Conservation (phyloP, 139 green algal species). For the Tetratostichococcus sp. region DNA sequence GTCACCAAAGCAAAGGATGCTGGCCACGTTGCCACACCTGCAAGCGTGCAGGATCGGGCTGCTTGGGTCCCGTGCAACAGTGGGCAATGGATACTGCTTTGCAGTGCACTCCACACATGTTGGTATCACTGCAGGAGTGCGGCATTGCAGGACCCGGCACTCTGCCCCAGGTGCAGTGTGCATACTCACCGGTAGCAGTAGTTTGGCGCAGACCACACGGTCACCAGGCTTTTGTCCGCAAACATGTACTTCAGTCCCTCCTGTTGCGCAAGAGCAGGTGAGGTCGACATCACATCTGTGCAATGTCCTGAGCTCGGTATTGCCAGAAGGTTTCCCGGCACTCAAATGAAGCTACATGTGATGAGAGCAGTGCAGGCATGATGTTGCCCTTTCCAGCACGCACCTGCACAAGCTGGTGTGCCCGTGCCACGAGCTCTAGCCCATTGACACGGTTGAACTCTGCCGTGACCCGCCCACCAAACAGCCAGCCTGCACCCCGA, state of each 20-base stretch:
- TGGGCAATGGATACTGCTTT: neutral
- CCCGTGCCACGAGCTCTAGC: slow-evolving; percentile 92
- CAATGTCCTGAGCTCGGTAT: too few relatives aligned
- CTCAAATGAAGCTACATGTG: too few relatives aligned
- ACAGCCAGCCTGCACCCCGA: slow-evolving; percentile 93
- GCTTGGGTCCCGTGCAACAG: neutral
- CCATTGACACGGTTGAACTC: slow-evolving; percentile 97
- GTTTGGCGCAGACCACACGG: slow-evolving; percentile 97
- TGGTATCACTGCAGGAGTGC: neutral
- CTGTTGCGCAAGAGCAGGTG: too few relatives aligned
- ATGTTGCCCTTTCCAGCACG: too few relatives aligned
- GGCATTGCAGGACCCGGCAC: too few relatives aligned
- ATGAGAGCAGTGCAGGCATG: too few relatives aligned
- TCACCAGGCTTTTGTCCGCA: slow-evolving; percentile 76
- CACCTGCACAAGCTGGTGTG: slow-evolving; percentile 95
- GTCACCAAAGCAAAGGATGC: slow-evolving; percentile 93
- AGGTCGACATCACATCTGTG: too few relatives aligned
- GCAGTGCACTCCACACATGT: neutral
- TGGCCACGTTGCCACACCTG: slow-evolving; percentile 93
- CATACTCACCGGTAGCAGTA: slow-evolving; percentile 90
- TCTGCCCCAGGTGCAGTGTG: too few relatives aligned
- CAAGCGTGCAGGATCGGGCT: too few relatives aligned
- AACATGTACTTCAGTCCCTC: slow-evolving; percentile 99
- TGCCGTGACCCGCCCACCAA: slow-evolving; percentile 80
- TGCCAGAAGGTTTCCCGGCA: too few relatives aligned